phyloP scores from a whole-genome alignment of 148 eudicot genomes.

The Dysphania ambrosioides region DNA sequence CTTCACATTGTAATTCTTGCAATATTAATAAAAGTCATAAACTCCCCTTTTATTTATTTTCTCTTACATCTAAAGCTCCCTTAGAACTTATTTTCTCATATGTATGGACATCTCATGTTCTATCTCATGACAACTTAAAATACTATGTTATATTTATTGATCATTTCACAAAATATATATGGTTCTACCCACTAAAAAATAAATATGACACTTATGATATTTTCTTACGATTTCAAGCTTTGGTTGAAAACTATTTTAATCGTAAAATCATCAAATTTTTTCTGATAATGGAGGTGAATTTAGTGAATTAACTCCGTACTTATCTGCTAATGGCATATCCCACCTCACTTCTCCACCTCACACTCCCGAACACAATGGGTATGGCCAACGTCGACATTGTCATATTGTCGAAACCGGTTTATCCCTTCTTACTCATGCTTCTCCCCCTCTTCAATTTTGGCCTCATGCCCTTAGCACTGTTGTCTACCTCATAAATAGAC shows the following conservation, averaged over 20 bases:
- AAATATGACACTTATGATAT: neutral
- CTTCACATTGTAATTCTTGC: neutral
- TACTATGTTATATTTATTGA: neutral
- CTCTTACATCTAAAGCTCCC: neutral
- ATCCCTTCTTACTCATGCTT: neutral
- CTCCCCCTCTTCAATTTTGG: neutral
- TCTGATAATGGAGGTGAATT: conserved; percentile 17
- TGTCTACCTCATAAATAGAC: neutral
- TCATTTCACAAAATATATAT: neutral
- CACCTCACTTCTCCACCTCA: too few relatives aligned
- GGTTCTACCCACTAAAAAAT: neutral
- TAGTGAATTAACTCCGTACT: neutral
- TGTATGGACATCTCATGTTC: neutral
- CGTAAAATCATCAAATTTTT: neutral
- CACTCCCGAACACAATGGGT: too few relatives aligned
- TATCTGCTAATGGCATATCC: neutral
- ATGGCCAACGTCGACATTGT: too few relatives aligned
- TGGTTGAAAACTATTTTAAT: neutral
- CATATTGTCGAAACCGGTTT: too few relatives aligned
- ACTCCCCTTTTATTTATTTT: neutral
- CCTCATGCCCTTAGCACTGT: neutral
- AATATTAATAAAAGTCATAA: neutral
- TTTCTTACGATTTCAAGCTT: neutral
- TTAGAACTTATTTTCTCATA: neutral
- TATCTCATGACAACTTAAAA: neutral